Base-by-base conservation (phyloP, 768 basidiomycete species). In the Hericium erinaceus region DNA sequence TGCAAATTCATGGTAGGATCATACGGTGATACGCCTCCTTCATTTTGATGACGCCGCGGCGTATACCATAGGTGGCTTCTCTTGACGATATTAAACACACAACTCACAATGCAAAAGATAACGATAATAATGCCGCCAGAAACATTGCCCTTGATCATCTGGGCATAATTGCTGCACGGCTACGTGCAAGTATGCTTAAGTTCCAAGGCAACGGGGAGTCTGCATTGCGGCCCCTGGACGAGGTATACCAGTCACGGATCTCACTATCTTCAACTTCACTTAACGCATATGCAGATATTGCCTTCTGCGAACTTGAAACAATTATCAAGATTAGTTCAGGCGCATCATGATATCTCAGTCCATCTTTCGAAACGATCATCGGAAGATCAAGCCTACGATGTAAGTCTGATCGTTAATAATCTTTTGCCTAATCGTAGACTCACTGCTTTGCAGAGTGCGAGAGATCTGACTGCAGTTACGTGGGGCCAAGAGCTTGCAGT, bases 111-210 rank as follows among this genome's bases (percentile, higher is more conserved):
- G 44, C 20, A 10, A 46, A 46, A 20, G 44, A 46, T 39, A 73
- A 74, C 24, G 97, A 98, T 65, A 82, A 77, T 39, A 94, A 90
- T 64, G 91, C 92, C 0, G 84, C 87, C 0, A 95, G 94, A 69
- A 84, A 84, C 1, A 85, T 97, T 61, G 91, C 94, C 0, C 75
- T 98, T 39, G 97, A 99, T 67, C 92, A 98, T 70, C 75, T 99
- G 0, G 97, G 97, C 10, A 78, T 86, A n/a, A 91, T 99, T 54
- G 94, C 89, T 22, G 89, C 93, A 4, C 81, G 83, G 44, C 78
- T 98, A 44, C 80, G 89, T 37, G 72, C 80, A 0, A 85, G 80
- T 39, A 72, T 74, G 53, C 69, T 85, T 48, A 76, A 65, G 49
- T 65, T 78, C 18, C 61, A 67, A 59, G 59, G 62, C n/a, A 41